Conservation (phyloP, 2,329 filamentous ascomycete species). For the Colletotrichum incanum region DNA sequence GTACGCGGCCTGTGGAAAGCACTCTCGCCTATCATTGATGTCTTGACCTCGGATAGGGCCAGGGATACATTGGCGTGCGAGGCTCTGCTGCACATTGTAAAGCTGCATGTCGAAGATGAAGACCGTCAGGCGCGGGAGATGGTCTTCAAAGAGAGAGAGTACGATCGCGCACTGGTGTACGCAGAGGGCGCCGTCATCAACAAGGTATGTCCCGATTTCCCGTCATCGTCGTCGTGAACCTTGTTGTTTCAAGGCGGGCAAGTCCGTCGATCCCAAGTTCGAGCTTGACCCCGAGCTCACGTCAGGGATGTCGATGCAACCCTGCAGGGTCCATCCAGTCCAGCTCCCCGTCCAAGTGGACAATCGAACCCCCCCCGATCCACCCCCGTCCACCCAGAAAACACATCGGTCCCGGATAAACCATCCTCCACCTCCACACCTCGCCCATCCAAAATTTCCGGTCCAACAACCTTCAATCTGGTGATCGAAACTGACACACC, state of each 20-base stretch:
- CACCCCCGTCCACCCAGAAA: neutral
- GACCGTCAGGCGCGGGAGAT: constrained; percentile 5
- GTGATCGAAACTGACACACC: constrained; percentile 2
- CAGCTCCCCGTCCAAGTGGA: neutral
- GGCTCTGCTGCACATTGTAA: neutral
- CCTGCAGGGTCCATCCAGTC: constrained; percentile 4
- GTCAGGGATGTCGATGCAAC: neutral
- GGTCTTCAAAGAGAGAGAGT: constrained; percentile 11
- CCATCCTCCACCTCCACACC: constrained; percentile 9
- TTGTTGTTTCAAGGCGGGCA: neutral
- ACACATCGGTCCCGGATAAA: constrained; percentile 11
- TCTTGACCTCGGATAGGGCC: neutral
- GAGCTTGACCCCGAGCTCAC: neutral
- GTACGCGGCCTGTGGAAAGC: neutral
- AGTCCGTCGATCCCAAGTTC: neutral
- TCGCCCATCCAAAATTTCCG: constrained; percentile 26
- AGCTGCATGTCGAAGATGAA: neutral
- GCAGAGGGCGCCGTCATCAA: neutral
- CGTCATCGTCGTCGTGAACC: neutral
- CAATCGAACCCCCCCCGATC: too few relatives aligned
- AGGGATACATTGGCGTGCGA: neutral
- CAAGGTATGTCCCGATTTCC: constrained; percentile 3
- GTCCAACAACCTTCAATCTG: neutral
- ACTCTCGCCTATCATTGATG: neutral
- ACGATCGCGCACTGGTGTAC: constrained; percentile 7